Evolutionary conservation across 2,329 filamentous ascomycete genomes (phyloP), one percentile per base, ranked within the genome.

Genomic region (Microthyrium microscopicum): DNA sequence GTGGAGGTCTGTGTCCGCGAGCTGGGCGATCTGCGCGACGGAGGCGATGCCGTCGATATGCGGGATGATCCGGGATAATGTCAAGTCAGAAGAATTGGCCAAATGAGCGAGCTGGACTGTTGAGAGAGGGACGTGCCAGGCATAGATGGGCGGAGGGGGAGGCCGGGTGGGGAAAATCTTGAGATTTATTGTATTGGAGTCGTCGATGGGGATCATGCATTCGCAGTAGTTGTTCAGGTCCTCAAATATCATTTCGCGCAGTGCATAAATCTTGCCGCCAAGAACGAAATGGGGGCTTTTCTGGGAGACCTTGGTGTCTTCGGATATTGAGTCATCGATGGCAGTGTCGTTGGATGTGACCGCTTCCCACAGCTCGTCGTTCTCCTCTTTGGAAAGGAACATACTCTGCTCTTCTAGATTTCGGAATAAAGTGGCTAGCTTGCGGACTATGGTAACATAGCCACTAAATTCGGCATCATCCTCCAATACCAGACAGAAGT

Each of bases 181-280:
- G 67, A 94, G 81, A 56, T 94, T 93, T 55, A 94, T 75, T 0
- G 83, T 93, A 53, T 93, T 94, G 39, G 83, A 75, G 44, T 92
- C 83, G 53, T 93, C 84, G 41, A 94, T 87, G 1, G 85, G 85
- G 47, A 94, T 93, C 85, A 93, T 93, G 64, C 85, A 93, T 60
- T 98, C 89, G 49, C 82, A 85, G 49, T 94, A 98, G 46, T 91
- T 91, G 50, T 95, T 94, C 44, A 98, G 52, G 51, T 98, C 85
- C 56, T 94, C 84, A 44, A 95, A 66, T 43, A 98, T 58, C 43
- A 79, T 82, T 60, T 87, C 80, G 48, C 93, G 91, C 3, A 77
- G 70, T 61, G 54, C 81, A 58, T 60, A 77, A 32, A 66, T 66
- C 51, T 65, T 64, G 57, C 36, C 66, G 11, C 53, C 52, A 31